Evolutionary conservation across 2,329 filamentous ascomycete genomes (phyloP), one percentile per base, ranked within the genome.

Genomic region (Fusarium decemcellulare): DNA sequence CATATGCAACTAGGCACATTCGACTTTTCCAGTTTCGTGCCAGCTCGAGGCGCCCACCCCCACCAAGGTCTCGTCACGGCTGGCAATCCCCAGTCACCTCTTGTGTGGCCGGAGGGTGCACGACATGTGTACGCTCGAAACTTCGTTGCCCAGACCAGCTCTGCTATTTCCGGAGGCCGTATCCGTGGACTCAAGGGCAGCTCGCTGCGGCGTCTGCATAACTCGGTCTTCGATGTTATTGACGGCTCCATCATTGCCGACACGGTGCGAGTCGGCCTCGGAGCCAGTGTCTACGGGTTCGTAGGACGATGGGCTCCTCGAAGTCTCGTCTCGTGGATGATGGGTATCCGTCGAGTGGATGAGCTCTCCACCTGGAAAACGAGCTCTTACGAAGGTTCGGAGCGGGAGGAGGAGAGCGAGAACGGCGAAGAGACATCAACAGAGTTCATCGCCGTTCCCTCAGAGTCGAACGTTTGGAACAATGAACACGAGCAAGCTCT

Each of bases 1-100:
- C 94, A 98, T 77, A 87, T 99, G 78, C 94, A 95, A 80, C 90
- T 98, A 2, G 96, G 96, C 62, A 95, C 93, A 23, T 94, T 99
- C 77, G 95, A 98, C 80, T 90, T 95, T 73, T 89, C 90, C 8
- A 86, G 90, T 67, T 90, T 91, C 80, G 86, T 86, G 3, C 87
- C 86, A 30, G 73, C 81, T 64, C 80, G 75, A 73, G 78, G 77
- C 73, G 66, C 73, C 50, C 61, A 70, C 47, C 63, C 70, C 47
- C 73, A 79, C 47, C 79, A 81, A 43, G 81, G 76, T 27, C 75
- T 82, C 23, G 78, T 85, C 36, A 80, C 83, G 10, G 79, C 82
- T 27, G 80, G 83, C 40, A 81, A 79, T 65, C 79, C 81, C 6
- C 78, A 82, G 58, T 84, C 86, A 48, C 81, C 85, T 11, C 82